These are phyloP conservation scores for Podila verticillata DNA, from an alignment of 192 early-diverging fungal genomes.

Conservation along the genomic window DNA sequence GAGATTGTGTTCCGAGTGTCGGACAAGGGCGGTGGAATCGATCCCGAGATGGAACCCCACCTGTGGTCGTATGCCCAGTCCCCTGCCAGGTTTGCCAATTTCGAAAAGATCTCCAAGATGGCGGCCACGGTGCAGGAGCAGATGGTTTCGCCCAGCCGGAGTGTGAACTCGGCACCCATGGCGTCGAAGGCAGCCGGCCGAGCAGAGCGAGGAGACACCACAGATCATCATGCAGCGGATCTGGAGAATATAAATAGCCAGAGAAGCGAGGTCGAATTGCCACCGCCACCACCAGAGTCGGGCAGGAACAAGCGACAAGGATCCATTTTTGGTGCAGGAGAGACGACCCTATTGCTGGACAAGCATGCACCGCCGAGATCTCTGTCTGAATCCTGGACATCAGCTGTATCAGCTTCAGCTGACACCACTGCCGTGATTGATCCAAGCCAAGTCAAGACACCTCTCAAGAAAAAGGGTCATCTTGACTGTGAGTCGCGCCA, in stretches of 20 bases:
- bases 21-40: constrained; percentile 93
- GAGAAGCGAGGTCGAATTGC: not conserved
- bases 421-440: constrained; percentile 16
- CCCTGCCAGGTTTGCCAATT: constrained; percentile 68
- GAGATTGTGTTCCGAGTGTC: constrained; percentile 92
- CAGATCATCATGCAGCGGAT: not conserved
- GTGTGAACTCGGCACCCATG: constrained; percentile 10
- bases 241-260: not conserved
- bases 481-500: constrained; percentile 5
- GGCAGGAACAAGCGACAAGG: not conserved
- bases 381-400: not conserved
- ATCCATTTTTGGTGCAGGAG: not conserved
- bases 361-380: not conserved
- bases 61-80: constrained; percentile 86
- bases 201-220: constrained; percentile 4
- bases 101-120: constrained; percentile 80
- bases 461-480: constrained; percentile 13
- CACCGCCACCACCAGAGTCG: not conserved
- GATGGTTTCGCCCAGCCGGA: constrained; percentile 24
- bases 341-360: not conserved
- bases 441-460: constrained; percentile 1
- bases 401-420: not conserved
- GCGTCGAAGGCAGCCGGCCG: constrained; percentile 5
- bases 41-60: constrained; percentile 64
- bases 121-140: constrained; percentile 80